Evolutionary conservation across 1,284 basidiomycete species (phyloP).

Genomic region (Ustilago shanxiensis): DNA sequence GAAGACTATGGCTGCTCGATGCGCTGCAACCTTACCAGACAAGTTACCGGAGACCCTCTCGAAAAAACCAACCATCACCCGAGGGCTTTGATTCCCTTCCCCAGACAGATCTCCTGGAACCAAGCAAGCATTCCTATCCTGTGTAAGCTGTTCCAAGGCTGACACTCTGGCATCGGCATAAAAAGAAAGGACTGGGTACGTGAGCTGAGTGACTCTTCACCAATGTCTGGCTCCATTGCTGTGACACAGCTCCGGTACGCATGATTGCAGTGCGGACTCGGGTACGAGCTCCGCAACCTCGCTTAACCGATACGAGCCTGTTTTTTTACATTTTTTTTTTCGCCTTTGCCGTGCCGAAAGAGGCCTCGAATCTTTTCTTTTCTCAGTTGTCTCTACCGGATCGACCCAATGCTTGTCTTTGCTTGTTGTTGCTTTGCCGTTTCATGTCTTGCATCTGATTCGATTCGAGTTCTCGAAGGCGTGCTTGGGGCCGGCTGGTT

Average conservation of each 20-base stretch:
- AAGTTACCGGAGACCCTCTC: not conserved
- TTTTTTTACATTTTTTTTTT: conserved; percentile 3
- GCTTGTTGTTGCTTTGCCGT: not conserved
- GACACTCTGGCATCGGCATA: not conserved
- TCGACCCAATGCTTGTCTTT: not conserved
- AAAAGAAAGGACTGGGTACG: not conserved
- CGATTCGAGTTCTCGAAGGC: not conserved
- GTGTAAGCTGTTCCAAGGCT: not conserved
- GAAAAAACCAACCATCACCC: not conserved
- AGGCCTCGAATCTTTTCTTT: conserved; percentile 11
- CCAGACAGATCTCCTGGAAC: not conserved
- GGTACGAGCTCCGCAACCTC: conserved; percentile 22
- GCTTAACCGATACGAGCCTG: conserved; percentile 24
- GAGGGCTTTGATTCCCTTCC: conserved; percentile 1
- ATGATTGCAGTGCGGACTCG: conserved; percentile 23
- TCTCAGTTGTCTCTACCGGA: not conserved
- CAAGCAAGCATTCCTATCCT: not conserved
- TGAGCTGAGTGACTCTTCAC: conserved; percentile 12
- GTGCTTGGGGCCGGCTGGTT: not conserved
- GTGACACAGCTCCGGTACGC: conserved; percentile 43
- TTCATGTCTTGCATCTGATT: not conserved
- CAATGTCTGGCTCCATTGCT: not conserved
- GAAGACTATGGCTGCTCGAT: not conserved
- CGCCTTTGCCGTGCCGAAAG: conserved; percentile 2
- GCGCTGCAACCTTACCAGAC: not conserved